Percentiles rank a stretch among this genome's conserved stretches.
Conservation (phyloP, 768 basidiomycete species). For the Neoboletus magnificus region DNA sequence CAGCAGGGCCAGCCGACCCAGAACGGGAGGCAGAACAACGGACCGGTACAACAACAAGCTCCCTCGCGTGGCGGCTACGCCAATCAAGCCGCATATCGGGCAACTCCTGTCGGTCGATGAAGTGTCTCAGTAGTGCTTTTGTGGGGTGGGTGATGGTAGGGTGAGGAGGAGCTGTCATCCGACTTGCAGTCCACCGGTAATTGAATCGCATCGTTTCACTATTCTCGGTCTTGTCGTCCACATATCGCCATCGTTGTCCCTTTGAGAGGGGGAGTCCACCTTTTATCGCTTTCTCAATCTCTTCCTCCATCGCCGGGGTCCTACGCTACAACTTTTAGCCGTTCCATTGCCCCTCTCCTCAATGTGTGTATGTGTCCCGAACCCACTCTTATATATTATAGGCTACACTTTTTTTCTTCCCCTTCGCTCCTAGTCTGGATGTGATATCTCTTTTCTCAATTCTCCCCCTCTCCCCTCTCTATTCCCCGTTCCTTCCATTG, state of each 20-base stretch:
- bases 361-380: conserved; percentile 24
- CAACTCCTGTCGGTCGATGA: conserved; percentile 29
- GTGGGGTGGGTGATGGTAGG: neutral
- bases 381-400: conserved; percentile 31
- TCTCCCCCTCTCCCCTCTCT: neutral
- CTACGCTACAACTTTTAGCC: conserved; percentile 13
- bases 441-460: conserved; percentile 13
- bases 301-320: conserved; percentile 11
- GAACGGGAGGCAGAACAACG: conserved; percentile 31
- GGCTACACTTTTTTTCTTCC: conserved; percentile 19
- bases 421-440: conserved; percentile 18
- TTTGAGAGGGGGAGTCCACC: conserved; percentile 8
- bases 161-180: conserved; percentile 4
- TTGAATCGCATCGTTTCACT: conserved; percentile 11
- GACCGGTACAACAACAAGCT: conserved; percentile 19
- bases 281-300: conserved; percentile 11
- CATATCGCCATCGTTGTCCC: conserved; percentile 10
- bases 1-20: no score
- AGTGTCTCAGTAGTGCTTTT: neutral
- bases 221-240: conserved; percentile 16
- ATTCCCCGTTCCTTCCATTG: neutral
- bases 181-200: conserved; percentile 11
- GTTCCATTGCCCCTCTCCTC: conserved; percentile 2
- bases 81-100: conserved; percentile 28
- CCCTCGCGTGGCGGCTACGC: conserved; percentile 21